Evolutionary conservation across 441 rosid species (phyloP).

Genomic region (Capsella rubella): DNA sequence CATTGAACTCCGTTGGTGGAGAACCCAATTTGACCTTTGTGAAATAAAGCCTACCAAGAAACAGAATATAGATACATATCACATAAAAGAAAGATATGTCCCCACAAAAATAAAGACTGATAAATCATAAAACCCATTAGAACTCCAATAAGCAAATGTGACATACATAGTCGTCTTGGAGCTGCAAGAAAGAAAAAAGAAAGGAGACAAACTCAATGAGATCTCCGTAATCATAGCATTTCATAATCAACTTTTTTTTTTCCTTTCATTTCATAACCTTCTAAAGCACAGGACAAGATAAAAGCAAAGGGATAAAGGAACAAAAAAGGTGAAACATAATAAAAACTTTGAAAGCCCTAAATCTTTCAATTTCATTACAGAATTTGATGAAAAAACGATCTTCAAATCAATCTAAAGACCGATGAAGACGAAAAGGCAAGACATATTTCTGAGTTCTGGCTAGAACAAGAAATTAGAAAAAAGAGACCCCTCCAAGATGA

Average conservation of each 20-base stretch:
- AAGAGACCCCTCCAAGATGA: background rate
- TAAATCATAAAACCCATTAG: slow-evolving; percentile 6
- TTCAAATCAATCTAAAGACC: background rate
- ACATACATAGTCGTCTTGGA: slow-evolving; percentile 44
- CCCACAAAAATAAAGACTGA: background rate
- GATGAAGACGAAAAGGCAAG: background rate
- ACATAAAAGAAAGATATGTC: slow-evolving; percentile 13
- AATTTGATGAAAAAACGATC: slow-evolving; percentile 8
- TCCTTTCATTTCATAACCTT: background rate
- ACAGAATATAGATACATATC: slow-evolving; percentile 26
- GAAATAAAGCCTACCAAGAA: slow-evolving; percentile 68
- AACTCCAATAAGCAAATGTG: slow-evolving; percentile 36
- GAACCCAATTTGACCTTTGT: slow-evolving; percentile 80
- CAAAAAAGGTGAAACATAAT: background rate
- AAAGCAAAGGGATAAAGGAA: background rate
- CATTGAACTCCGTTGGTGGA: slow-evolving; percentile 78
- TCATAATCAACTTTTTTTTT: background rate
- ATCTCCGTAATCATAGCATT: background rate
- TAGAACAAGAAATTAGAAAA: slow-evolving; percentile 33
- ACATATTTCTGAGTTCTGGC: background rate
- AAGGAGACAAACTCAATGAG: slow-evolving; percentile 24
- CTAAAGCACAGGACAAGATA: background rate
- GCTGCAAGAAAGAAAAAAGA: slow-evolving; percentile 38
- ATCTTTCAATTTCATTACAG: slow-evolving; percentile 1
- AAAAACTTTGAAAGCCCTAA: background rate